A percentile compares a stretch with the other conserved stretches of the same genome.
Evolutionary conservation across 2,329 filamentous ascomycete genomes (phyloP).

Genomic region (Aspergillus oerlinghausenensis): DNA sequence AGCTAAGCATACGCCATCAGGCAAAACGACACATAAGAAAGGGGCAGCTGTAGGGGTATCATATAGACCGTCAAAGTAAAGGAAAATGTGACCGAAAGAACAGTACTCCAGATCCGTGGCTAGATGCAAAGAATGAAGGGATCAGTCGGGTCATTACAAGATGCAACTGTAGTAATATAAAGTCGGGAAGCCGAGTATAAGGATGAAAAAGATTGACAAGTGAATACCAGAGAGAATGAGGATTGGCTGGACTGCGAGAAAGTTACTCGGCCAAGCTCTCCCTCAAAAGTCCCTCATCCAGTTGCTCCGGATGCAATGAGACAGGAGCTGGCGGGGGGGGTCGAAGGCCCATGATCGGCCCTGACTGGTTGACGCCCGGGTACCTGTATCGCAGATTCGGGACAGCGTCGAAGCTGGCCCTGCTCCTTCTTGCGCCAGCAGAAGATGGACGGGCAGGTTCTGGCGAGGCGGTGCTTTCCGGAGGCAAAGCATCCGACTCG

Average conservation of each 20-base stretch:
- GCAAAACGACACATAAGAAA: background rate
- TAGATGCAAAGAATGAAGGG: background rate
- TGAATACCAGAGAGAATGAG: background rate
- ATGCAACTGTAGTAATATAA: slow-evolving; percentile 3
- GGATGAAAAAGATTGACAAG: slow-evolving; percentile 2
- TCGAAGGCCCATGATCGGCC: slow-evolving; percentile 68
- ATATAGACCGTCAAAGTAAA: background rate
- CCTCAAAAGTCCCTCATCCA: slow-evolving; percentile 58
- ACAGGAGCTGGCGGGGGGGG: slow-evolving; percentile 51
- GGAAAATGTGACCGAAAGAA: background rate
- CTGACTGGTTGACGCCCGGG: slow-evolving; percentile 74
- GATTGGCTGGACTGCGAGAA: background rate
- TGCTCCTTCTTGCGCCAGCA: slow-evolving; percentile 49
- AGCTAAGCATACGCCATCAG: background rate
- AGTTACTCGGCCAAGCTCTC: slow-evolving; percentile 52
- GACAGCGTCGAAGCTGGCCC: slow-evolving; percentile 2
- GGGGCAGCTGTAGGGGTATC: background rate
- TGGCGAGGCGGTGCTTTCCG: slow-evolving; percentile 14
- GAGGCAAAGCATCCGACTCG: slow-evolving; percentile 3
- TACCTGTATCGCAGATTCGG: slow-evolving; percentile 40
- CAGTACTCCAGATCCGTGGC: background rate
- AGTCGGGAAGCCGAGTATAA: background rate
- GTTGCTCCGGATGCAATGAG: slow-evolving; percentile 53
- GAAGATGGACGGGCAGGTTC: slow-evolving; percentile 57
- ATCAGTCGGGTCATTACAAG: background rate